Evolutionary conservation across 345 rosid species (phyloP), one percentile per base, ranked within the genome.

Genomic region (Luvunga scandens): DNA sequence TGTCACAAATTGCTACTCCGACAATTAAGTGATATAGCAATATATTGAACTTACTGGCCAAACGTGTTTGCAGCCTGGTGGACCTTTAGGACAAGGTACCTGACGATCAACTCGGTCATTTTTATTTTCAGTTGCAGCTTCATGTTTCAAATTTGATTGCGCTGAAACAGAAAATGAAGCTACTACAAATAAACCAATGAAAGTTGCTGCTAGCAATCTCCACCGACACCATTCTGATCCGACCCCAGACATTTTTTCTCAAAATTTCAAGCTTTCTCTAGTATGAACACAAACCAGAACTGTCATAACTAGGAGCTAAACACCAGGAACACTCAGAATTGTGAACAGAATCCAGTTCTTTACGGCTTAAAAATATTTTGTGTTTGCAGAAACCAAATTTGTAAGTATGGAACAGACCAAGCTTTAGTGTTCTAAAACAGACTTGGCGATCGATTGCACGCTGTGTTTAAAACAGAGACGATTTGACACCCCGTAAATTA

Each of bases 1-100:
- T 36, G 39, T 36, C 39, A 36, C 39, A n/a, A n/a, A n/a, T n/a
- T n/a, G 38, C 38, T 6, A 34, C 38, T 34, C 0, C 38, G 38
- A 16, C 5, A 63, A 34, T 28, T 27, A 33, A 6, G 38, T 34
- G 38, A 34, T 6, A 34, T 34, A 63, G 28, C 22, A 63, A 14
- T 13, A 42, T 69, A 69, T 42, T 24, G 56, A 69, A 75, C 84
- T 76, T 70, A 83, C 88, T 0, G 88, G 88, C 88, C 88, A 85
- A 21, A 71, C 64, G 77, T 83, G 88, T 59, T 71, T 30, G 60
- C 81, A 81, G 22, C 74, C 78, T 25, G 77, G 63, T 34, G 66
- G 72, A 21, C 4, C 57, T 22, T 69, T 81, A 5, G 16, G 69
- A 38, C 30, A 70, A 4, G 69, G 48, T 36, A 33, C 67, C 61